Percentiles rank a stretch among this genome's conserved stretches.
phyloP scores from a whole-genome alignment of 2,329 filamentous ascomycete genomes.

The Ophiostoma ips region DNA sequence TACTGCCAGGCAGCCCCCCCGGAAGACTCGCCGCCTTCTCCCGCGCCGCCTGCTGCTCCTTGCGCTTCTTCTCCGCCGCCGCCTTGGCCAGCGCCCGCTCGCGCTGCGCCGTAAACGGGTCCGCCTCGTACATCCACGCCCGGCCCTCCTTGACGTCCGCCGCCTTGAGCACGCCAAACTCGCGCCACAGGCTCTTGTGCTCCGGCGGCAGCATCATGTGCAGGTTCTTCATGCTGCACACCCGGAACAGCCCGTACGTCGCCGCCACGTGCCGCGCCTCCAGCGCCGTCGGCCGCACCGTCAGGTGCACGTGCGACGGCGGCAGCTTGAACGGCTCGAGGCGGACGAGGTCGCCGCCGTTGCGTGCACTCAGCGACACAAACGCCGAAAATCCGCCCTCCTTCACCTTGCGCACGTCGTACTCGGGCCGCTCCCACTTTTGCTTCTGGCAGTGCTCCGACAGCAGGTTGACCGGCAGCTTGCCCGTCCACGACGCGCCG shows the following conservation, averaged over 20 bases:
- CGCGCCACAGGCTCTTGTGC: slow-evolving; percentile 83
- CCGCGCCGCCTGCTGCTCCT: slow-evolving; percentile 52
- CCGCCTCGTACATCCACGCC: slow-evolving; percentile 87
- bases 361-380: slow-evolving; percentile 61
- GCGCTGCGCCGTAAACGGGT: slow-evolving; percentile 72
- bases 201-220: slow-evolving; percentile 88
- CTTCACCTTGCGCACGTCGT: slow-evolving; percentile 61
- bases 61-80: slow-evolving; percentile 63
- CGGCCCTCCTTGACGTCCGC: slow-evolving; percentile 66
- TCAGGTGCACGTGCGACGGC: slow-evolving; percentile 58
- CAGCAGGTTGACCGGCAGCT: slow-evolving; percentile 83
- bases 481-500: slow-evolving; percentile 92
- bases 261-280: slow-evolving; percentile 91
- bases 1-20: slow-evolving; percentile 15
- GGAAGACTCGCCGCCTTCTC: slow-evolving; percentile 48
- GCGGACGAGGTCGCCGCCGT: slow-evolving; percentile 53
- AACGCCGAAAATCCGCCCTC: slow-evolving; percentile 69
- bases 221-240: slow-evolving; percentile 91
- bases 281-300: slow-evolving; percentile 62
- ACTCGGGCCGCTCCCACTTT: slow-evolving; percentile 89
- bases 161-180: slow-evolving; percentile 71
- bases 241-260: slow-evolving; percentile 77
- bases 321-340: slow-evolving; percentile 77
- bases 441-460: slow-evolving; percentile 93
- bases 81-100: slow-evolving; percentile 69